Evolutionary conservation across 192 early-diverging fungal genomes (phyloP).

Genomic region (Neocallimastix lanati): DNA sequence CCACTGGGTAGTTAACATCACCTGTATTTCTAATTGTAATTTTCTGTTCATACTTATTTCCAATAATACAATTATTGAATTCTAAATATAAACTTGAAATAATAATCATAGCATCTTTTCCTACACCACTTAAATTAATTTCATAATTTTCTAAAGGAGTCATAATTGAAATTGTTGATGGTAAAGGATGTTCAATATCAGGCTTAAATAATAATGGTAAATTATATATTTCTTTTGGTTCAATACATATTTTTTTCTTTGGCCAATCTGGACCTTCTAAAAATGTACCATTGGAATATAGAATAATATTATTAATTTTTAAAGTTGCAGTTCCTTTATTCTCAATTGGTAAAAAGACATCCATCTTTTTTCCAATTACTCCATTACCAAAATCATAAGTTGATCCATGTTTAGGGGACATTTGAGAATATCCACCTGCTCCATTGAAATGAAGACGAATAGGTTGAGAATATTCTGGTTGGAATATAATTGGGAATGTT

Average conservation of each 20-base stretch:
- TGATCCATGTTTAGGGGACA: conserved; percentile 28
- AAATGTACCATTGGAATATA: conserved; percentile 40
- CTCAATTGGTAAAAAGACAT: conserved; percentile 29
- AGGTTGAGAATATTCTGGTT: conserved; percentile 36
- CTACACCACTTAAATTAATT: conserved; percentile 41
- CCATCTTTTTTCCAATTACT: conserved; percentile 46
- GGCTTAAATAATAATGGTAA: conserved; percentile 45
- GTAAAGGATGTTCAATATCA: conserved; percentile 31
- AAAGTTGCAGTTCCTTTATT: conserved; percentile 48
- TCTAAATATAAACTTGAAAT: conserved; percentile 36
- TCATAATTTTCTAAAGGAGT: conserved; percentile 30
- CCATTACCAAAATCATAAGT: conserved; percentile 48
- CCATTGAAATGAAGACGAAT: conserved; percentile 40
- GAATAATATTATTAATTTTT: conserved; percentile 29
- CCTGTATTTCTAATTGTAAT: conserved; percentile 43
- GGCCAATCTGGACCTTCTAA: conserved; percentile 22
- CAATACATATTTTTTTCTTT: conserved; percentile 22
- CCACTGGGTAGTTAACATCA: conserved; percentile 46
- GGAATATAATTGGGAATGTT: conserved; percentile 24
- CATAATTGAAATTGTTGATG: conserved; percentile 27
- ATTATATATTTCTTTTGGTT: conserved; percentile 30
- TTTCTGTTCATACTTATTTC: conserved; percentile 44
- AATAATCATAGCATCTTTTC: conserved; percentile 43
- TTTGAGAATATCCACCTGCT: conserved; percentile 33
- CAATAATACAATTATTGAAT: conserved; percentile 41